Conservation (phyloP, 2,329 filamentous ascomycete genomes). For the Hymenoscyphus infarciens region DNA sequence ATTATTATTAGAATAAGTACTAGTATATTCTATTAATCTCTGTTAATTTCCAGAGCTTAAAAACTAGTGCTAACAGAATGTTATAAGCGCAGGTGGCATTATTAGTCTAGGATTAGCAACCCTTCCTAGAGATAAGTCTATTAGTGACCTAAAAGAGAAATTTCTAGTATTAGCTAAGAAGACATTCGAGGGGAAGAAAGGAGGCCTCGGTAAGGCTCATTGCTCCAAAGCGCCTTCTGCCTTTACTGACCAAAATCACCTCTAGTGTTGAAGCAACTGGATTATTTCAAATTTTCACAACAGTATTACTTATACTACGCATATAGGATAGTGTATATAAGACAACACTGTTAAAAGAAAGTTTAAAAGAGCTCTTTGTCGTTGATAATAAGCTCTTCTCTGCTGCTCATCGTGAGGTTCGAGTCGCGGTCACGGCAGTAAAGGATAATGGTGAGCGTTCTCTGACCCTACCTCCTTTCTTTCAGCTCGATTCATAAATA, state of each 20-base stretch:
- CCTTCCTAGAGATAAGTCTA: constrained; percentile 1
- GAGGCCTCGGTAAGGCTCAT: neutral
- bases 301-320: constrained; percentile 10
- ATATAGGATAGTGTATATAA: constrained; percentile 14
- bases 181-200: constrained; percentile 9
- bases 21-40: constrained; percentile 1
- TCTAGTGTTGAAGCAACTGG: constrained; percentile 1
- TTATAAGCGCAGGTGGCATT: neutral
- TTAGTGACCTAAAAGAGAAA: constrained; percentile 7
- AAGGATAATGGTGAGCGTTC: constrained; percentile 11
- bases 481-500: too few relatives aligned
- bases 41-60: neutral
- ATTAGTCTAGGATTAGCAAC: neutral
- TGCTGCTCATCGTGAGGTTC: constrained; percentile 3
- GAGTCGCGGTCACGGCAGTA: constrained; percentile 16
- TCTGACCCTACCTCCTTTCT: neutral
- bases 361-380: constrained; percentile 11
- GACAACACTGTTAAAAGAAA: constrained; percentile 10
- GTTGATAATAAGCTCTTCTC: constrained; percentile 11
- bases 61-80: neutral
- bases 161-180: constrained; percentile 8
- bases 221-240: neutral
- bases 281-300: constrained; percentile 12
- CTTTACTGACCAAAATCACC: neutral
- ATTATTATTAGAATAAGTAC: constrained; percentile 14